Evolutionary conservation across 768 basidiomycete genomes (phyloP), one percentile per base, ranked within the genome.

Genomic region (Amanita exitialis): DNA sequence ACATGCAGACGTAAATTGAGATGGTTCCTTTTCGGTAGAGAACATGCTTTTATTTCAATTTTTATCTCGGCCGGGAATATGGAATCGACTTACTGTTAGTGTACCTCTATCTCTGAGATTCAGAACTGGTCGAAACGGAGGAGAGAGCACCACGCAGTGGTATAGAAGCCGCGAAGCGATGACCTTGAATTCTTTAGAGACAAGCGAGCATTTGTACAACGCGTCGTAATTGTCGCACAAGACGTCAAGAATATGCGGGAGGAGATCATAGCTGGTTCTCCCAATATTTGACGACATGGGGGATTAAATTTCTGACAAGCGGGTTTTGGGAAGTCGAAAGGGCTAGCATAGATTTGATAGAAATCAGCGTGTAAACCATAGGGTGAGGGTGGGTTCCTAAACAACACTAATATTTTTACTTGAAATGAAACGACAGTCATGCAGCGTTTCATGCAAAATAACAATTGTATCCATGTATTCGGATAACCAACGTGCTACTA

Each of bases 141-240:
- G 73, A 3, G 70, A 65, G 37, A 76, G 57, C n/a, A 72, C 62
- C 7, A 79, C 71, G 16, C 61, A 59, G 13, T 60, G 57, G 53
- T 80, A 81, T 0, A 82, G 68, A 16, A 77, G 47, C 20, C 60
- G 64, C 12, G 75, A 70, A 6, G 77, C 71, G 7, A 66, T 71
- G 32, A 57, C 55, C 55, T 71, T 70, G 59, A 78, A 74, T n/a
- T 68, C 65, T 49, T 63, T 64, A 55, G 70, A 73, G 13, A 77
- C 76, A 12, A 78, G 59, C 34, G 75, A 61, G 56, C 71, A 78
- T 7, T 53, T 56, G 50, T 55, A 69, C 16, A 82, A 65, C 0
- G 67, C 52, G 16, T 46, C 43, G 50, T 63, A 67, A 53, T 77
- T 68, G 8, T 51, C 42, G 35, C 43, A 23, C 10, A 44, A 25